phyloP scores from a whole-genome alignment of 2,329 filamentous ascomycete species.

The Colletotrichum tamarilloi region DNA sequence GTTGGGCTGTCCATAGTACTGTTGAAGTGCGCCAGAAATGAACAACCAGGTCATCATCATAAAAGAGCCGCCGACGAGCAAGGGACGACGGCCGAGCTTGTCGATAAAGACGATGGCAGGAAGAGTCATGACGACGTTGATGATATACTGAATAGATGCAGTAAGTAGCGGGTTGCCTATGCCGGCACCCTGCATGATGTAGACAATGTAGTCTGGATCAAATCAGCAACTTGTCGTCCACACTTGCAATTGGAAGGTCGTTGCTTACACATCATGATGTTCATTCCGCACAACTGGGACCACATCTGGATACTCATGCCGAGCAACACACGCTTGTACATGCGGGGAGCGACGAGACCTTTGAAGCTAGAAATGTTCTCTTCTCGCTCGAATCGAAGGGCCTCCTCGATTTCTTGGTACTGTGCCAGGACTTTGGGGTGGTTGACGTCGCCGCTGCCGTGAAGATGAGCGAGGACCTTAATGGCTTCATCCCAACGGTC shows the following conservation, averaged over 20 bases:
- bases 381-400: conserved; percentile 64
- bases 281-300: conserved; percentile 70
- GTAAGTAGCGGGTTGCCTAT: conserved; percentile 68
- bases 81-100: conserved; percentile 66
- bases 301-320: conserved; percentile 70
- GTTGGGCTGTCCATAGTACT: conserved; percentile 65
- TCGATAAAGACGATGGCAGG: conserved; percentile 72
- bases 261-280: conserved; percentile 63
- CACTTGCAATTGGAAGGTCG: no score
- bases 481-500: conserved; percentile 76
- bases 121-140: conserved; percentile 70
- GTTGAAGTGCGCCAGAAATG: conserved; percentile 71
- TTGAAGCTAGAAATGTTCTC: conserved; percentile 59
- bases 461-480: conserved; percentile 66
- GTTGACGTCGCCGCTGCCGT: conserved; percentile 65
- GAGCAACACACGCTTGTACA: conserved; percentile 66
- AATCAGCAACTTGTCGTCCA: background rate
- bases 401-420: conserved; percentile 70
- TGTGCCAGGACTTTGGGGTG: conserved; percentile 72
- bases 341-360: conserved; percentile 60
- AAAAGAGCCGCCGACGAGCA: conserved; percentile 66
- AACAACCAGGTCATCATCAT: conserved; percentile 72
- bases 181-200: conserved; percentile 68
- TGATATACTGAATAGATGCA: conserved; percentile 71
- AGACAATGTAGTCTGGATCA: conserved; percentile 65